phyloP scores from a whole-genome alignment of 176 grass and related monocot genomes.

The Oryza meyeriana region DNA sequence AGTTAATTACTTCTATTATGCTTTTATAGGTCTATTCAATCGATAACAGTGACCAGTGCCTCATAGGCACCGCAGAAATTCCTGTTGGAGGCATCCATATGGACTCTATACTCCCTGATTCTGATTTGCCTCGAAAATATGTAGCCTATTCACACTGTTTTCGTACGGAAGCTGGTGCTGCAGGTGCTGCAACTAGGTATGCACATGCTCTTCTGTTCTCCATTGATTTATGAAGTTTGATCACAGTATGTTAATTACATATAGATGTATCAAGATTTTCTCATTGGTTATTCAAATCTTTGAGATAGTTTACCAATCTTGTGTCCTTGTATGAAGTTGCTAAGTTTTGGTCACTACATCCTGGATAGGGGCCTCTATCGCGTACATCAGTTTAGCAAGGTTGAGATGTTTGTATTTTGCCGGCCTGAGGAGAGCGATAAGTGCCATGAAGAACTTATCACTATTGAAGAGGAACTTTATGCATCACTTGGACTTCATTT shows the following conservation, averaged over 20 bases:
- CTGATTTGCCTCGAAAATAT: slow-evolving; percentile 84
- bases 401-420: slow-evolving; percentile 98
- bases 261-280: not conserved
- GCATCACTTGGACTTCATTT: slow-evolving; percentile 91
- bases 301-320: not conserved
- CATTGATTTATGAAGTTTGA: slow-evolving; percentile 13
- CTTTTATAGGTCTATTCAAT: slow-evolving; percentile 83
- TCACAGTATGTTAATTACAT: not conserved
- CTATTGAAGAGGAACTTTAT: slow-evolving; percentile 91
- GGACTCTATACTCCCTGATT: slow-evolving; percentile 81
- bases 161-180: slow-evolving; percentile 89
- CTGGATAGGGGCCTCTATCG: slow-evolving; percentile 81
- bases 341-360: slow-evolving; percentile 18
- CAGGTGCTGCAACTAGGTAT: slow-evolving; percentile 76
- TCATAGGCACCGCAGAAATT: slow-evolving; percentile 97
- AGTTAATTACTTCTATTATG: not conserved
- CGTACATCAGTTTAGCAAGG: slow-evolving; percentile 98
- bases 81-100: slow-evolving; percentile 97
- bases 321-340: not conserved
- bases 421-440: slow-evolving; percentile 70
- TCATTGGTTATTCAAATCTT: not conserved
- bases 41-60: slow-evolving; percentile 83
- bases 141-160: slow-evolving; percentile 98
- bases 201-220: slow-evolving; percentile 12
- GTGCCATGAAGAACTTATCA: slow-evolving; percentile 91